A percentile compares a stretch with the other conserved stretches of the same genome.
These are phyloP conservation scores for Cladorrhinum sp. DNA, from an alignment of 2,329 filamentous ascomycete species.

Conservation along the genomic window DNA sequence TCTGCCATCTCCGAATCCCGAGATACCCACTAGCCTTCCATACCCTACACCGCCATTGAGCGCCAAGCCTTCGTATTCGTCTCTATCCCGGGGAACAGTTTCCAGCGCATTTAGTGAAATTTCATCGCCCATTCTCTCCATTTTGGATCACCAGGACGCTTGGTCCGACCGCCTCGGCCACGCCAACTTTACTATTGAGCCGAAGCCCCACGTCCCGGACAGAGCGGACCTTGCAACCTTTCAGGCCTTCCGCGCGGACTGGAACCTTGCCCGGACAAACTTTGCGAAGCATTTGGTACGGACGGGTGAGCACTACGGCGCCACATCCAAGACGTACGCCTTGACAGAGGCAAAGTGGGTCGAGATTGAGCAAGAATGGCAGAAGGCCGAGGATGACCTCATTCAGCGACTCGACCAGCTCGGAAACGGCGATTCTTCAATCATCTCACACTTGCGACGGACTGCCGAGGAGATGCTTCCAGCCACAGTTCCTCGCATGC, in stretches of 20 bases:
- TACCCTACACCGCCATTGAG: conserved; percentile 70
- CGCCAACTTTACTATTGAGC: conserved; percentile 86
- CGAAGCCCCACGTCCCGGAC: conserved; percentile 73
- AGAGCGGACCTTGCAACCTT: conserved; percentile 55
- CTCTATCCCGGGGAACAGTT: conserved; percentile 59
- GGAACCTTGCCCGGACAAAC: conserved; percentile 79
- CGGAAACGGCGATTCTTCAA: conserved; percentile 27
- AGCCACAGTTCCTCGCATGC: conserved; percentile 64
- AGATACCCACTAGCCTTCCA: conserved; percentile 36
- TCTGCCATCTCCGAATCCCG: conserved; percentile 42
- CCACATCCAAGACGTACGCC: conserved; percentile 82
- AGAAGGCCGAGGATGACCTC: conserved; percentile 63
- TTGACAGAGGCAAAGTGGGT: conserved; percentile 89
- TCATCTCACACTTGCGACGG: conserved; percentile 33
- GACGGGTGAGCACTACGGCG: conserved; percentile 85
- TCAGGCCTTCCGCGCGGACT: conserved; percentile 69
- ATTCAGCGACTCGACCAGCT: conserved; percentile 48
- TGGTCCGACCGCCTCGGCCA: conserved; percentile 87
- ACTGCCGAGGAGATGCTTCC: conserved; percentile 55
- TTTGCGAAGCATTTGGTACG: conserved; percentile 87
- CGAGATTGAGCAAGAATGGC: conserved; percentile 73
- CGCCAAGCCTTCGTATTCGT: conserved; percentile 72
- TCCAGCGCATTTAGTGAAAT: conserved; percentile 39
- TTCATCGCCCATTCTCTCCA: conserved; percentile 58
- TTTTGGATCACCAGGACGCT: conserved; percentile 67